phyloP scores from a whole-genome alignment of 768 basidiomycete genomes.

The Naganishia vaughanmartiniae region DNA sequence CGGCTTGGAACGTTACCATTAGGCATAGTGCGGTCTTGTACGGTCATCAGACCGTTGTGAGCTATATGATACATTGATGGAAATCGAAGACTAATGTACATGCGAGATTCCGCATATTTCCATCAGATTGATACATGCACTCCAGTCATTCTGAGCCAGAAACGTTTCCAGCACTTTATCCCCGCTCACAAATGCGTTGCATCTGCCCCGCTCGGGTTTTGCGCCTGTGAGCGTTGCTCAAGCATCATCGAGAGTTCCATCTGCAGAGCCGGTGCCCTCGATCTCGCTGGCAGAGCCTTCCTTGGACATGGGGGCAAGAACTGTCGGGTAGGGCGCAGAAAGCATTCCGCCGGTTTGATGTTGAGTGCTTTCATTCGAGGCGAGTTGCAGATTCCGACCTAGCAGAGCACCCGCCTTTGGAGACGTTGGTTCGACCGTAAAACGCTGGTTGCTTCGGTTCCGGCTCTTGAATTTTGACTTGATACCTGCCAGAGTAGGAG shows the following conservation, averaged over 20 bases:
- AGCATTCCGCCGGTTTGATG: not conserved
- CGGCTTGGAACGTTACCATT: too few species aligned
- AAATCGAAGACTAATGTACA: not conserved
- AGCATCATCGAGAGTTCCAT: not conserved
- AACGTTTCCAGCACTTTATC: not conserved
- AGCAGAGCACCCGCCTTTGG: too few species aligned
- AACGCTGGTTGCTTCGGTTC: not conserved
- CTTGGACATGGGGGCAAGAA: not conserved
- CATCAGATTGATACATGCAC: not conserved
- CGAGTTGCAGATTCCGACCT: not conserved
- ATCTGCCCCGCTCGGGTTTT: not conserved
- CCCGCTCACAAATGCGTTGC: not conserved
- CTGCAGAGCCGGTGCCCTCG: not conserved
- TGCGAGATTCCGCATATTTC: not conserved
- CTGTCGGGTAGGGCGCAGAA: not conserved
- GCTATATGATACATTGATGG: constrained; percentile 3
- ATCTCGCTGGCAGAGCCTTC: not conserved
- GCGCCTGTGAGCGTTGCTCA: not conserved
- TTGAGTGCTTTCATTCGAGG: not conserved
- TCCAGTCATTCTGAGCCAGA: not conserved
- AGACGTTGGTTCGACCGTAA: not conserved
- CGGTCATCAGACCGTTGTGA: not conserved
- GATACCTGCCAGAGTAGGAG: constrained; percentile 16
- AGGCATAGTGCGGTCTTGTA: not conserved
- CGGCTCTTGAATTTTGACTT: constrained; percentile 12